Percentiles rank a stretch among this genome's conserved stretches.
phyloP scores from a whole-genome alignment of 164 flowering plant species.

The Vitis rupestris region DNA sequence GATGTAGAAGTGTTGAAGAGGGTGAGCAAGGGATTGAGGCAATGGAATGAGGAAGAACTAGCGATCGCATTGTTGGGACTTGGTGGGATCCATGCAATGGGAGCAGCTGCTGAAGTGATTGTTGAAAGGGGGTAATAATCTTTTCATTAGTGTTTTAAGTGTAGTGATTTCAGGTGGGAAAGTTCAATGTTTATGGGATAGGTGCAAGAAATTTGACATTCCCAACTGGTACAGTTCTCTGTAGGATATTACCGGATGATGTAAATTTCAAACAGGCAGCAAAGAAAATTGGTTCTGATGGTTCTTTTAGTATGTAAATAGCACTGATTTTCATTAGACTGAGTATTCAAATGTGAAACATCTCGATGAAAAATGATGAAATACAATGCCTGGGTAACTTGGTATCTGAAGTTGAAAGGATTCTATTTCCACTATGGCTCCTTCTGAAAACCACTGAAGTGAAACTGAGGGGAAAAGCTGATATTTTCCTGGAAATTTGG shows the following conservation, averaged over 20 bases:
- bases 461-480: too few relatives aligned
- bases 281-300: not conserved
- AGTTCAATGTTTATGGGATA: not conserved
- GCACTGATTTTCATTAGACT: too few relatives aligned
- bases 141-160: not conserved
- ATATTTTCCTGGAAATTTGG: too few relatives aligned
- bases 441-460: too few relatives aligned
- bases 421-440: too few relatives aligned
- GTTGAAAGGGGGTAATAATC: slow-evolving; percentile 23
- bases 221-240: not conserved
- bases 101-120: slow-evolving; percentile 80
- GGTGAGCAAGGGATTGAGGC: slow-evolving; percentile 70
- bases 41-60: slow-evolving; percentile 85
- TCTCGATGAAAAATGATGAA: too few relatives aligned
- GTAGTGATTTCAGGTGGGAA: not conserved
- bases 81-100: slow-evolving; percentile 72
- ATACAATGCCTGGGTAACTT: too few relatives aligned
- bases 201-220: not conserved
- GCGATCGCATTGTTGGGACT: slow-evolving; percentile 67
- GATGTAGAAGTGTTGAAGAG: slow-evolving; percentile 65
- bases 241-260: not conserved
- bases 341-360: too few relatives aligned
- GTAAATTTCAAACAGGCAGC: not conserved
- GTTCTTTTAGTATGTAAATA: not conserved
- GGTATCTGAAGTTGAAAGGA: too few relatives aligned